Base-by-base conservation (phyloP, 2,329 filamentous ascomycete species). In the Teratosphaeria epicoccoides region DNA sequence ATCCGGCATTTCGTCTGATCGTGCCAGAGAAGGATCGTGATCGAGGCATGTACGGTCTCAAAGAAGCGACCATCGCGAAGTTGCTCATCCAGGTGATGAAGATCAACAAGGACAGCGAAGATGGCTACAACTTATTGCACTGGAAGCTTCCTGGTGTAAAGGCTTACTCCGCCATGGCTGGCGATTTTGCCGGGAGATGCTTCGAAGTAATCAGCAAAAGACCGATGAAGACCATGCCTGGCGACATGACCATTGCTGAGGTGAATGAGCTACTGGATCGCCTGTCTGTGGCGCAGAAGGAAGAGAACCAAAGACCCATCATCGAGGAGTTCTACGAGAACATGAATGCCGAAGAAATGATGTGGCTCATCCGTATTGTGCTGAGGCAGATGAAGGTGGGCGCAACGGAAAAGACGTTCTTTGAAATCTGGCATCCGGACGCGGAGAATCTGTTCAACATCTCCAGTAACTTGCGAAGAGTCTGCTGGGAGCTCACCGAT, bases 361-460 rank as follows among this genome's bases (percentile, higher is more conserved):
- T 87, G 73, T 98, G 93, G 93, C 74, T 97, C 51, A 88, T 98
- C 56, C 85, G 91, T 12, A 96, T 98, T 62, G 85, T 98, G 46
- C 74, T 97, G 24, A 87, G 87, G 55, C 87, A 84, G 61, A 84
- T 85, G 81, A 85, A 83, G 63, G 75, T 83, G 49, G 78, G 80
- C 12, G 89, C 90, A 11, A 90, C 88, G 0, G 90, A 96, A 69
- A 88, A 85, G 70, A 96, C 90, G 0, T 80, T 97, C 52, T 79
- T 98, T 51, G 80, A 91, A 61, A 68, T 75, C 29, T 77, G 75
- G 75, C 75, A 77, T 57, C 71, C 72, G n/a, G 74, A 77, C 55
- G 75, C 74, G 3, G 74, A 77, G 51, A 72, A 69, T 11, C 64
- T 77, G 0, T 97, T 95, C 70, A 95, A 85, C 63, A 88, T 96